These are phyloP conservation scores for Aspergillus piperis DNA, from an alignment of 2,329 filamentous ascomycete species.

Conservation along the genomic window DNA sequence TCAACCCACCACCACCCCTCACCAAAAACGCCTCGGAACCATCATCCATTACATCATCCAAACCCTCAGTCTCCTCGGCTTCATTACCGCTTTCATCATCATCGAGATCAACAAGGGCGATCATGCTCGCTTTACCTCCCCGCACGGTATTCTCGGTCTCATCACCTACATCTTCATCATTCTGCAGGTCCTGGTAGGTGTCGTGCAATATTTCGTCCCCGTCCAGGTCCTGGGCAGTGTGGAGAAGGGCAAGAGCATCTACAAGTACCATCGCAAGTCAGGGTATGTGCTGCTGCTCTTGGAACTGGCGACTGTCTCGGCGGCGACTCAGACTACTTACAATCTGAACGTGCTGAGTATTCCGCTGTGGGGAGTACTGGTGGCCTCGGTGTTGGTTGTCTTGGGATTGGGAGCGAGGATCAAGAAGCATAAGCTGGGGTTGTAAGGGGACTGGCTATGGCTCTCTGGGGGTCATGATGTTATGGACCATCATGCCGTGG, in stretches of 20 bases:
- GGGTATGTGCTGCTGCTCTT: slow-evolving; percentile 75
- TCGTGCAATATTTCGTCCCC: slow-evolving; percentile 79
- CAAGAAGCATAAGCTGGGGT: slow-evolving; percentile 77
- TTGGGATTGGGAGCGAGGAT: slow-evolving; percentile 75
- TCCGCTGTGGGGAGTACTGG: slow-evolving; percentile 71
- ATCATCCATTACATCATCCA: slow-evolving; percentile 68
- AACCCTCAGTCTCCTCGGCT: slow-evolving; percentile 54
- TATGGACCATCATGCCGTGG: too few species aligned
- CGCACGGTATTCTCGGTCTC: slow-evolving; percentile 82
- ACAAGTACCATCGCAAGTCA: slow-evolving; percentile 81
- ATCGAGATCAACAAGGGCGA: slow-evolving; percentile 74
- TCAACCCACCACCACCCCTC: slow-evolving; percentile 78
- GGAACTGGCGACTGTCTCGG: slow-evolving; percentile 71
- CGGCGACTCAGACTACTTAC: slow-evolving; percentile 76
- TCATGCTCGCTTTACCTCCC: slow-evolving; percentile 69
- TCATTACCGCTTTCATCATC: slow-evolving; percentile 45
- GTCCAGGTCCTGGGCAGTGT: slow-evolving; percentile 70
- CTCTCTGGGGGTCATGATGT: too few species aligned
- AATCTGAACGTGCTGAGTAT: slow-evolving; percentile 69
- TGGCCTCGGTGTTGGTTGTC: slow-evolving; percentile 67
- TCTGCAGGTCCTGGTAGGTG: slow-evolving; percentile 74
- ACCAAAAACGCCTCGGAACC: slow-evolving; percentile 69
- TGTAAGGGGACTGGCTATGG: neutral
- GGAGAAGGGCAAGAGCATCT: slow-evolving; percentile 76
- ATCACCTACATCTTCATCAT: slow-evolving; percentile 69